Evolutionary conservation across 2,329 filamentous ascomycete genomes (phyloP).

Genomic region (Coniella lustricola): DNA sequence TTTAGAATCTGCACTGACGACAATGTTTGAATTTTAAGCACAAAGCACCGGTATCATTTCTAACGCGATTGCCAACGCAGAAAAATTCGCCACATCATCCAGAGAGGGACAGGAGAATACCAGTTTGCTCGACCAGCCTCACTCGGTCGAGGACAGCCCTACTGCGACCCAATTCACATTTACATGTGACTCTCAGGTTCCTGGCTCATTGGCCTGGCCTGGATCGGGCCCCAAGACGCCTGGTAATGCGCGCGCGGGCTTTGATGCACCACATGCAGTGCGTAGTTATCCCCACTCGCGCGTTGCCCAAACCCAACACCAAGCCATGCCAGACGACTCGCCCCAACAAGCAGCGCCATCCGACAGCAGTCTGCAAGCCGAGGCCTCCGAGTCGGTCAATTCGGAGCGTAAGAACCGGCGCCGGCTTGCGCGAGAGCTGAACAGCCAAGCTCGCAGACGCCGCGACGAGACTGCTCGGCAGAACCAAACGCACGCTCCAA

Average conservation of each 20-base stretch:
- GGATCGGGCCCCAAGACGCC: constrained; percentile 35
- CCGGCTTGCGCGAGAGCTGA: constrained; percentile 63
- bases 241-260: constrained; percentile 10
- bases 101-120: constrained; percentile 65
- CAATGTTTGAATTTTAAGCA: constrained; percentile 20
- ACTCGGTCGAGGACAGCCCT: constrained; percentile 52
- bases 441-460: constrained; percentile 68
- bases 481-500: constrained; percentile 68
- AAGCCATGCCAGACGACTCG: background rate
- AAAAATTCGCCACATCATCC: constrained; percentile 51
- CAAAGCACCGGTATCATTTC: constrained; percentile 76
- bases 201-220: constrained; percentile 71
- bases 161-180: constrained; percentile 92
- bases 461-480: constrained; percentile 69
- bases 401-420: constrained; percentile 35
- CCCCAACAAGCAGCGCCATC: constrained; percentile 5
- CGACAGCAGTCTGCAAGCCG: constrained; percentile 10
- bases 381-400: constrained; percentile 7
- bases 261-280: constrained; percentile 14
- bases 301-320: constrained; percentile 2
- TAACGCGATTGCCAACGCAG: constrained; percentile 82
- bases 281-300: constrained; percentile 15
- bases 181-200: constrained; percentile 84
- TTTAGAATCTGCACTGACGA: constrained; percentile 15
- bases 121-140: constrained; percentile 59